These are phyloP conservation scores for Xylaria castorea DNA, from an alignment of 495 filamentous ascomycete species.

Conservation along the genomic window DNA sequence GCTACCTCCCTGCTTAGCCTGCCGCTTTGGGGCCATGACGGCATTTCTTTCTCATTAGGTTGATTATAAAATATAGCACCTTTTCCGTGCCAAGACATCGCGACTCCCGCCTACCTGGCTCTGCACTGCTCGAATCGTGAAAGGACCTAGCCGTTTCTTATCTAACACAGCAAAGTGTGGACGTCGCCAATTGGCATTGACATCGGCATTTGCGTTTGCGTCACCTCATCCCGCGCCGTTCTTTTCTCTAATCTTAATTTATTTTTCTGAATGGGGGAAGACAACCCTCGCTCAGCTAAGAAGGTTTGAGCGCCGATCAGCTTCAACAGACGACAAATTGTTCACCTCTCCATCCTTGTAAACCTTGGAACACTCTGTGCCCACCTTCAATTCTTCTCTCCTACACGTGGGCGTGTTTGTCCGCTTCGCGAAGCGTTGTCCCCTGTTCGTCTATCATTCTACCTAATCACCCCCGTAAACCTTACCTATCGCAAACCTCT, in stretches of 20 bases:
- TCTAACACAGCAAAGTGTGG: background rate
- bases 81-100: constrained; percentile 14
- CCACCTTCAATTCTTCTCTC: background rate
- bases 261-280: constrained; percentile 17
- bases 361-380: background rate
- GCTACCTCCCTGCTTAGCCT: background rate
- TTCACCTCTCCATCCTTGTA: background rate
- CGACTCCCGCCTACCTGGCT: constrained; percentile 8
- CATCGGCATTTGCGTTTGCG: constrained; percentile 14
- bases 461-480: constrained; percentile 4
- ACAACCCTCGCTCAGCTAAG: constrained; percentile 25
- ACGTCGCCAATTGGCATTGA: background rate
- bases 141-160: background rate
- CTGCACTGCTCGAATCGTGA: constrained; percentile 3
- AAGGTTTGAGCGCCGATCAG: constrained; percentile 19
- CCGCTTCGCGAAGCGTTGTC: background rate
- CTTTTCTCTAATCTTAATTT: constrained; percentile 7
- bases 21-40: constrained; percentile 11
- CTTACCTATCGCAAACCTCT: constrained; percentile 2
- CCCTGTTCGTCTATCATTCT: background rate
- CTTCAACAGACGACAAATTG: background rate
- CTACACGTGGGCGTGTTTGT: background rate
- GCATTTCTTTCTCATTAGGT: background rate
- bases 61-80: constrained; percentile 1
- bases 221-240: constrained; percentile 15